Base-by-base conservation (phyloP, 345 rosid genomes). In the Pistacia vera region DNA sequence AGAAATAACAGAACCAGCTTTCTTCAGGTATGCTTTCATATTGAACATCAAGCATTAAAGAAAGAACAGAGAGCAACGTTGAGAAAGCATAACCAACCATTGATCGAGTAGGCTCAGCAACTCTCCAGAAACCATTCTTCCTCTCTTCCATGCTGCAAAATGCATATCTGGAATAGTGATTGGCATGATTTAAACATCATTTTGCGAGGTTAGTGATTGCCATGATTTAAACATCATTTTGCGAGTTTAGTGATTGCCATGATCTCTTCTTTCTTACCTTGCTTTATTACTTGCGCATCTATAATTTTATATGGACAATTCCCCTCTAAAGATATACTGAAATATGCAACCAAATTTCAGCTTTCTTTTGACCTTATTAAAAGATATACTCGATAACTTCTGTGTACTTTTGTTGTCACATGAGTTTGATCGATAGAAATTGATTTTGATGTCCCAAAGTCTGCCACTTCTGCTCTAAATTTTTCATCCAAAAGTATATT, bases 391-490 rank as follows among this genome's bases (percentile, higher is more conserved):
- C 63, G 20, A 14, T 30, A 0, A 59, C 63, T 25, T 9, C 8
- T 59, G 63, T 59, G 12, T 59, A 33, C 20, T 30, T 59, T 59
- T 59, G 25, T 25, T 25, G 25, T 25, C 25, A 25, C 25, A 25
- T 25, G 25, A 25, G 25, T 25, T 25, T 25, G 33, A 20, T 25
- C 63, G 7, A 59, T 59, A 11, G 35, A 30, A n/a, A 59, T 10
- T 22, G 11, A 59, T 59, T 33, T 59, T 59, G 63, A 59, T 25
- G 63, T 59, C 63, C 63, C 63, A 25, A 59, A 59, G 35, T 59
- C 63, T 59, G 35, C 63, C 8, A 59, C 7, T 59, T 22, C 25
- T 22, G 25, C 25, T 22, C 25, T 22, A 22, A 22, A 22, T 22
- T 22, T 22, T 22, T 22, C 25, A 22, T 22, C 25, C 25, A 22